These are phyloP conservation scores for Carex parvula DNA, from an alignment of 176 grass and related monocot species.

Conservation along the genomic window DNA sequence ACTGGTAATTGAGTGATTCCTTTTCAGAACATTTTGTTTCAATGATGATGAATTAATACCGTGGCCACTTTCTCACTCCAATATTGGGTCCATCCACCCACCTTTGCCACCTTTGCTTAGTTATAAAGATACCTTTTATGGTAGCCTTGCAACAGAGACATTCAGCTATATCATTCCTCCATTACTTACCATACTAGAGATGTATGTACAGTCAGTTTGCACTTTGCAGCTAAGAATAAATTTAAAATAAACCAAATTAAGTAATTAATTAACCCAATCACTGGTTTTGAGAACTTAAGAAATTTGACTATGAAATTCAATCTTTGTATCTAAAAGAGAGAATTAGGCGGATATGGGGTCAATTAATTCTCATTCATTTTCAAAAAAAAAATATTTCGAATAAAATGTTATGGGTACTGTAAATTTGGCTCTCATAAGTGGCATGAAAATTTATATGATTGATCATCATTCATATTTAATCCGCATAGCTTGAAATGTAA, in stretches of 20 bases:
- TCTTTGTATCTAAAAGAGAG: neutral
- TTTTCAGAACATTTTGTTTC: conserved; percentile 13
- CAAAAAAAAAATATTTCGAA: neutral
- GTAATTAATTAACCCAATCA: no score
- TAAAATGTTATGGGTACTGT: neutral
- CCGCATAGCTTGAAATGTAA: neutral
- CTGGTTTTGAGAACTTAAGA: no score
- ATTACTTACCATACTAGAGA: conserved; percentile 2
- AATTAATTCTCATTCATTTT: no score
- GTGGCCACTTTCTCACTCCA: conserved; percentile 28
- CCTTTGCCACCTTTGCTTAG: conserved; percentile 31
- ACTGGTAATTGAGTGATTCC: neutral
- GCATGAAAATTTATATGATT: no score
- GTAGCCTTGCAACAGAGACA: conserved; percentile 14
- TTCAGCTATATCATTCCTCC: neutral
- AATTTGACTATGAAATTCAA: neutral
- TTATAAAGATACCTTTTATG: conserved; percentile 28
- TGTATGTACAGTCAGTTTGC: no score
- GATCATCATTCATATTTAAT: no score
- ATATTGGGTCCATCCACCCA: conserved; percentile 19
- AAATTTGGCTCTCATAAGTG: no score
- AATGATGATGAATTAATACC: conserved; percentile 27
- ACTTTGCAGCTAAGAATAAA: no score
- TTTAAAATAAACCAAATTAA: no score
- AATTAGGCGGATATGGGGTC: neutral